A percentile compares a stretch with the other conserved stretches of the same genome.
Evolutionary conservation across 2,329 filamentous ascomycete genomes (phyloP).

Genomic region (Venturia oleaginea): DNA sequence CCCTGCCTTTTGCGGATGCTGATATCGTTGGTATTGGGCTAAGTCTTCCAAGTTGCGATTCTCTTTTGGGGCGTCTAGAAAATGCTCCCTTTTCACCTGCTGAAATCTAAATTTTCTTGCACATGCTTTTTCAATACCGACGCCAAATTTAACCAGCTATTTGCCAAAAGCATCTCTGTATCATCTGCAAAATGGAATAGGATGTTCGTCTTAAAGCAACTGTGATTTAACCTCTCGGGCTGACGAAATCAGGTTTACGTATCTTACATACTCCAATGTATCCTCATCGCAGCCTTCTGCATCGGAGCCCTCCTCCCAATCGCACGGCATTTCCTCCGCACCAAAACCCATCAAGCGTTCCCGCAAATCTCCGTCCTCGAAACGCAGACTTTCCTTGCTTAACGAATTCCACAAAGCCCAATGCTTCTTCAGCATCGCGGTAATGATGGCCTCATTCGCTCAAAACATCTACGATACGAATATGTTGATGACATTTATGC

Average conservation of each 20-base stretch:
- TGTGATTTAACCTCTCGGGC: too few species aligned
- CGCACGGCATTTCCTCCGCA: background rate
- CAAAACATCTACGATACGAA: constrained; percentile 18
- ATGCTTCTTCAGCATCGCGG: constrained; percentile 22
- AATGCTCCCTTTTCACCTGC: background rate
- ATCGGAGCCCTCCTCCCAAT: constrained; percentile 14
- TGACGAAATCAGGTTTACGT: constrained; percentile 17
- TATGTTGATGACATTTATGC: constrained; percentile 20
- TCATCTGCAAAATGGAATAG: too few species aligned
- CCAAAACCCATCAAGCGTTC: background rate
- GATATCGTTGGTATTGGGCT: background rate
- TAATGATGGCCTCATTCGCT: constrained; percentile 22
- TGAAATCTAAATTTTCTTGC: too few species aligned
- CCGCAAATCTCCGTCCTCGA: background rate
- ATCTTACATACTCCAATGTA: constrained; percentile 21
- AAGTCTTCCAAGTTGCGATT: background rate
- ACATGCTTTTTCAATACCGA: too few species aligned
- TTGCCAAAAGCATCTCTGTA: too few species aligned
- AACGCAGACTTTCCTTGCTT: constrained; percentile 15
- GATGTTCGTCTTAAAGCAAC: too few species aligned
- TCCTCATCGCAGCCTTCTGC: constrained; percentile 18
- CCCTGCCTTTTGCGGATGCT: background rate
- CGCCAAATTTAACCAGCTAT: too few species aligned
- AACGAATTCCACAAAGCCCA: constrained; percentile 22
- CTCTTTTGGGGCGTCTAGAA: too few species aligned